These are phyloP conservation scores for Pseudotulostoma volvatum DNA, from an alignment of 495 filamentous ascomycete species.

Conservation along the genomic window DNA sequence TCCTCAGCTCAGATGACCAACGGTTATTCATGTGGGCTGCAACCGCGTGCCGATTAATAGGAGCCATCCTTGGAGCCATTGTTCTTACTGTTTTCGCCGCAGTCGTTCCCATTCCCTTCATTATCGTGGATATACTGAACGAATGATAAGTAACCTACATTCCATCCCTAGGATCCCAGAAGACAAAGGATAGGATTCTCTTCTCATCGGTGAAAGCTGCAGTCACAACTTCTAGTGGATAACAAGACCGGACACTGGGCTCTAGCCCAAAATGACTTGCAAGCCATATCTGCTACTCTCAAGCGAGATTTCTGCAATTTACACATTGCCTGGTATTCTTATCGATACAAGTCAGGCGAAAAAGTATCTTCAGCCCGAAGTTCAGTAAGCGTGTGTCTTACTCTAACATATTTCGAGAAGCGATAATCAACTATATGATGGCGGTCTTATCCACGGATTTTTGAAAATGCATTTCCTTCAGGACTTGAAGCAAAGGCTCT, in stretches of 20 bases:
- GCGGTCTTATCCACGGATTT: slow-evolving; percentile 7
- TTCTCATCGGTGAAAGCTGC: slow-evolving; percentile 21
- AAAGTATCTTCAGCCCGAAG: slow-evolving; percentile 5
- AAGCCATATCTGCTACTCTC: slow-evolving; percentile 16
- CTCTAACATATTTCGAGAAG: slow-evolving; percentile 12
- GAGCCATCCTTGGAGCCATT: slow-evolving; percentile 13
- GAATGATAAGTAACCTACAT: slow-evolving; percentile 1
- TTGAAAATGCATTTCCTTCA: slow-evolving; percentile 8
- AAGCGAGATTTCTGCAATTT: slow-evolving; percentile 24
- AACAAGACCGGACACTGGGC: slow-evolving; percentile 17
- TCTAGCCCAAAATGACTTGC: slow-evolving; percentile 18
- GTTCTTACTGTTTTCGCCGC: slow-evolving; percentile 15
- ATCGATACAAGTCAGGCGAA: slow-evolving; percentile 7
- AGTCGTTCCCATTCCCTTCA: slow-evolving; percentile 10
- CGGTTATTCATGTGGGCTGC: slow-evolving; percentile 30
- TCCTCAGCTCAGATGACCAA: slow-evolving; percentile 20
- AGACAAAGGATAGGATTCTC: slow-evolving; percentile 21
- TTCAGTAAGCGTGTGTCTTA: slow-evolving; percentile 18
- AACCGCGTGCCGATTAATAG: slow-evolving; percentile 26
- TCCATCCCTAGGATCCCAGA: slow-evolving; percentile 21
- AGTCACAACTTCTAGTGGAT: slow-evolving; percentile 19
- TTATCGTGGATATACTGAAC: not conserved
- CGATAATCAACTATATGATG: slow-evolving; percentile 3
- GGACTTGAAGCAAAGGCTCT: slow-evolving; percentile 10
- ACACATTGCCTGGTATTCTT: slow-evolving; percentile 5